A percentile compares a stretch with the other conserved stretches of the same genome.
These are phyloP conservation scores for Pseudogymnoascus sp. DNA, from an alignment of 2,329 filamentous ascomycete species.

Conservation along the genomic window DNA sequence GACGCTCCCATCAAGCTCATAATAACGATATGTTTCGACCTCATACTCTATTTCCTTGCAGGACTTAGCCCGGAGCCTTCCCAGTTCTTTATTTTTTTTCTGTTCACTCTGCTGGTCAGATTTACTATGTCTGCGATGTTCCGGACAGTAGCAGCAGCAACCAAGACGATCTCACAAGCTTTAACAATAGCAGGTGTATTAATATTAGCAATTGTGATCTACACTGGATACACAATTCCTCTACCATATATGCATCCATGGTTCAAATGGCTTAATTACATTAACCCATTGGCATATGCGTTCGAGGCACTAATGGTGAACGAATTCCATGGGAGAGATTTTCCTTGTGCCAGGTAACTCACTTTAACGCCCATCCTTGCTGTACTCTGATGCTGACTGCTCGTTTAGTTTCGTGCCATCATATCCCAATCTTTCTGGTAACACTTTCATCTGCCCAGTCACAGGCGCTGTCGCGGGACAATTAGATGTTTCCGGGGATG, in stretches of 20 bases:
- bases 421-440: conserved; percentile 40
- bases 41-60: conserved; percentile 57
- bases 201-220: conserved; percentile 50
- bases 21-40: conserved; percentile 45
- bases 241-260: conserved; percentile 57
- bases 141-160: conserved; percentile 49
- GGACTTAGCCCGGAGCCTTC: conserved; percentile 45
- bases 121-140: conserved; percentile 56
- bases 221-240: conserved; percentile 58
- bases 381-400: conserved; percentile 58
- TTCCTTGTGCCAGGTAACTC: conserved; percentile 47
- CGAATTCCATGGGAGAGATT: conserved; percentile 56
- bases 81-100: conserved; percentile 58
- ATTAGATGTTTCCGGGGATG: conserved; percentile 48
- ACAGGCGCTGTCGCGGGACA: conserved; percentile 49
- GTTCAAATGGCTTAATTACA: conserved; percentile 59
- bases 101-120: conserved; percentile 44
- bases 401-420: conserved; percentile 44
- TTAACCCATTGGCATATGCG: conserved; percentile 62
- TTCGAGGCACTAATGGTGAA: conserved; percentile 66
- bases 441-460: conserved; percentile 46
- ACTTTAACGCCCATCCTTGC: conserved; percentile 52
- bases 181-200: conserved; percentile 49
- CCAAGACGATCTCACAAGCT: conserved; percentile 51
- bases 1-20: conserved; percentile 55